Conservation (phyloP, 2,329 filamentous ascomycete species). For the Lasiodiplodia sp. region DNA sequence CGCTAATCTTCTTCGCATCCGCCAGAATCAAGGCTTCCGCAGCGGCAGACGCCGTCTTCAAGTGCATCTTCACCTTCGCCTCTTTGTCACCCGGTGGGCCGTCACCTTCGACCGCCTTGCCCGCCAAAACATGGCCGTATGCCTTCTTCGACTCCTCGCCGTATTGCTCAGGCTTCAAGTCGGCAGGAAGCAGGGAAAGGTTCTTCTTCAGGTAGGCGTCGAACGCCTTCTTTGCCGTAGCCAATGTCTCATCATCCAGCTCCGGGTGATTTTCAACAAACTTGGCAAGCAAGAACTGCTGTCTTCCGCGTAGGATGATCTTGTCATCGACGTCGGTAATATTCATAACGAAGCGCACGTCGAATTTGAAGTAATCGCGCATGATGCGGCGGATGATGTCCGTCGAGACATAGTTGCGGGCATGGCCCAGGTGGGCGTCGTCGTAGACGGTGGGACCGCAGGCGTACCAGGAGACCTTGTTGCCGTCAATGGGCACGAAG, state of each 20-base stretch:
- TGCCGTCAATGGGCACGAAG: constrained; percentile 75
- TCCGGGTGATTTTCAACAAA: constrained; percentile 64
- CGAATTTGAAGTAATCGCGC: constrained; percentile 81
- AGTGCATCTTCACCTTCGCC: constrained; percentile 89
- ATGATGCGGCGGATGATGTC: constrained; percentile 87
- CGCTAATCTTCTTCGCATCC: constrained; percentile 37
- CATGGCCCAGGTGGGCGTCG: constrained; percentile 82
- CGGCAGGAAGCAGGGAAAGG: constrained; percentile 57
- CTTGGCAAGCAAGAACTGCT: constrained; percentile 78
- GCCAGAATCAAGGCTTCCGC: constrained; percentile 55
- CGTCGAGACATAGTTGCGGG: constrained; percentile 88
- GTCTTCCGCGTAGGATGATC: constrained; percentile 72
- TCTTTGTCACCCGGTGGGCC: constrained; percentile 74
- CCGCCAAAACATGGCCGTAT: constrained; percentile 63
- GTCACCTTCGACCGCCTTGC: constrained; percentile 62
- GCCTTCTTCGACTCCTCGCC: constrained; percentile 55
- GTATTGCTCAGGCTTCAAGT: constrained; percentile 56
- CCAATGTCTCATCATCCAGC: constrained; percentile 54
- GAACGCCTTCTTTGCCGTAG: constrained; percentile 60
- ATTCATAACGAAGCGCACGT: constrained; percentile 90
- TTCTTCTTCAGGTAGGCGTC: constrained; percentile 72
- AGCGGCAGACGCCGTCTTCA: constrained; percentile 67
- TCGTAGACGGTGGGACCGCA: constrained; percentile 87
- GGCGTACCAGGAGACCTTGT: constrained; percentile 83
- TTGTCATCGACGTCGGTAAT: constrained; percentile 70